Percentiles rank a stretch among this genome's conserved stretches.
Evolutionary conservation across 1,139 yeast genomes (phyloP).

Genomic region (Candida buenavistaensis): DNA sequence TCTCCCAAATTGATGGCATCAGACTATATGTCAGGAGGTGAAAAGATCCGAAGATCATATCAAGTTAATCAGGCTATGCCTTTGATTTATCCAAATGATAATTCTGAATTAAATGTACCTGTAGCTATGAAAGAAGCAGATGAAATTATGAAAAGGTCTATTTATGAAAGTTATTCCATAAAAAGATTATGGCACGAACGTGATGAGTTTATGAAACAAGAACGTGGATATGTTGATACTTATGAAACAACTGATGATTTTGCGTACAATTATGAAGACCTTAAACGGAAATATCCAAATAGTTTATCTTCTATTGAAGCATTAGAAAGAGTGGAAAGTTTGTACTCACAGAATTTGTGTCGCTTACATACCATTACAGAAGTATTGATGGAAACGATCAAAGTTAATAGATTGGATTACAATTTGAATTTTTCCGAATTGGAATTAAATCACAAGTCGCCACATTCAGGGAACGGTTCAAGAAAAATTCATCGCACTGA

Average conservation of each 20-base stretch:
- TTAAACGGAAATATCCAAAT: constrained; percentile 28
- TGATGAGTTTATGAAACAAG: constrained; percentile 69
- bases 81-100: constrained; percentile 60
- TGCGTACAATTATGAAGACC: constrained; percentile 20
- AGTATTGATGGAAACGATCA: constrained; percentile 63
- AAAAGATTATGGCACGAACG: constrained; percentile 74
- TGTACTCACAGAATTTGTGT: constrained; percentile 55
- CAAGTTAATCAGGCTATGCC: constrained; percentile 83
- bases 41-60: constrained; percentile 67
- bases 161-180: constrained; percentile 64
- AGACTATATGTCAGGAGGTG: constrained; percentile 56
- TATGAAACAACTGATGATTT: constrained; percentile 21
- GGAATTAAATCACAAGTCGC: constrained; percentile 39
- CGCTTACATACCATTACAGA: constrained; percentile 61
- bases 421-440: constrained; percentile 38
- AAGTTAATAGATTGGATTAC: constrained; percentile 43
- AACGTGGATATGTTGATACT: constrained; percentile 60
- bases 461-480: constrained; percentile 20
- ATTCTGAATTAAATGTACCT: constrained; percentile 48
- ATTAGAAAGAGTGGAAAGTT: constrained; percentile 57
- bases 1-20: constrained; percentile 76
- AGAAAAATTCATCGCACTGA: constrained; percentile 8
- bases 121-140: constrained; percentile 77
- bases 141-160: constrained; percentile 55
- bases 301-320: constrained; percentile 38